Evolutionary conservation across 345 rosid genomes (phyloP).

Genomic region (Eucalyptus microcorys): DNA sequence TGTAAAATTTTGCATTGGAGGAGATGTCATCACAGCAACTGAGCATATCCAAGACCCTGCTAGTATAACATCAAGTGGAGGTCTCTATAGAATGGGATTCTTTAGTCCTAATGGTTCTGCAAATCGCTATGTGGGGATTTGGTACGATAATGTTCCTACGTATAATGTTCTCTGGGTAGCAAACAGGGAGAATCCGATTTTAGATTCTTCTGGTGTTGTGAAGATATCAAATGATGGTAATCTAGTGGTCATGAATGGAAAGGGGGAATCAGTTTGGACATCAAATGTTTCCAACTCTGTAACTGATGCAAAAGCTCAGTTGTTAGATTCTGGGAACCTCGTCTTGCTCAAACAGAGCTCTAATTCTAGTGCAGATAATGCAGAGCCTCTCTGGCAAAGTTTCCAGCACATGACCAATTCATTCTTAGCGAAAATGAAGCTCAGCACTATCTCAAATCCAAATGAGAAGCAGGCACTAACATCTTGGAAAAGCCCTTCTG

Average conservation of each 20-base stretch:
- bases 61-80: conserved; percentile 11
- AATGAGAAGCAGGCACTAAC: too few relatives aligned
- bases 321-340: conserved; percentile 1
- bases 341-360: too few relatives aligned
- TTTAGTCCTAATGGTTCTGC: conserved; percentile 35
- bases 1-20: neutral
- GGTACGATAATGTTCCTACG: conserved; percentile 17
- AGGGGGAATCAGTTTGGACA: conserved; percentile 28
- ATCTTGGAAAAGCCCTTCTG: conserved; percentile 13
- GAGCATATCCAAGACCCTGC: conserved; percentile 23
- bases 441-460: too few relatives aligned
- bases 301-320: conserved; percentile 4
- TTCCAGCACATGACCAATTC: too few relatives aligned
- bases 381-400: too few relatives aligned
- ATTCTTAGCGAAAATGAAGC: too few relatives aligned
- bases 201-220: conserved; percentile 34
- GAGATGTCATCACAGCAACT: conserved; percentile 16
- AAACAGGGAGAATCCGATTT: conserved; percentile 25
- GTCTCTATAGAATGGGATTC: conserved; percentile 36
- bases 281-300: conserved; percentile 14
- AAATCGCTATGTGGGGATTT: conserved; percentile 39
- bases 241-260: conserved; percentile 13
- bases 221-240: conserved; percentile 29
- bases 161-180: conserved; percentile 41
- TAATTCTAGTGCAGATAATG: too few relatives aligned